Conservation (phyloP, 768 basidiomycete genomes). For the Pulveroboletus sp. region DNA sequence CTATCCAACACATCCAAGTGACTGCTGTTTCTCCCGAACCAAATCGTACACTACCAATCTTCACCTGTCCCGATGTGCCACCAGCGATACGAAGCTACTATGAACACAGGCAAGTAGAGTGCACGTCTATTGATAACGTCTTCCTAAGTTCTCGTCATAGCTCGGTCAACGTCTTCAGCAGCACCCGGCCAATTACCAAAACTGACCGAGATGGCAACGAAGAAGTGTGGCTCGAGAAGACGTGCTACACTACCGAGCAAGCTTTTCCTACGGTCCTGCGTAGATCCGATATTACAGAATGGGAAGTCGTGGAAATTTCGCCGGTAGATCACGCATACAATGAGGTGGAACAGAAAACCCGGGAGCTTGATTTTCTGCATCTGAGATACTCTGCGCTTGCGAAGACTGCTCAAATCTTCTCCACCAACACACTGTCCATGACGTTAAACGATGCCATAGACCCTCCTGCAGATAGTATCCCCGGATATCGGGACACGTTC, state of each 20-base stretch:
- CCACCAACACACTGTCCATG: slow-evolving; percentile 82
- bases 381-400: slow-evolving; percentile 72
- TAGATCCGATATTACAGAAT: slow-evolving; percentile 77
- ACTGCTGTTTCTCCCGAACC: slow-evolving; percentile 83
- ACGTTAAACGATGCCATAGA: slow-evolving; percentile 85
- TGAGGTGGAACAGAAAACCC: slow-evolving; percentile 77
- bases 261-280: slow-evolving; percentile 88
- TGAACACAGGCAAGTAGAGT: slow-evolving; percentile 63
- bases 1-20: slow-evolving; percentile 84
- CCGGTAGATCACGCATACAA: slow-evolving; percentile 79
- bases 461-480: slow-evolving; percentile 67
- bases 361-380: slow-evolving; percentile 66
- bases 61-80: slow-evolving; percentile 82
- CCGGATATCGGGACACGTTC: slow-evolving; percentile 73
- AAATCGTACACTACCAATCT: slow-evolving; percentile 68
- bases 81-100: slow-evolving; percentile 78
- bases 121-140: neutral
- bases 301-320: slow-evolving; percentile 71
- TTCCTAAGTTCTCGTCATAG: slow-evolving; percentile 36
- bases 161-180: slow-evolving; percentile 80
- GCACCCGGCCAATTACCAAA: slow-evolving; percentile 63
- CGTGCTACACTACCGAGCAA: slow-evolving; percentile 80
- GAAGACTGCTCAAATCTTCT: slow-evolving; percentile 65
- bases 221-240: slow-evolving; percentile 87
- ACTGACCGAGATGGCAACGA: slow-evolving; percentile 58